Evolutionary conservation across 768 basidiomycete genomes (phyloP).

Genomic region (Suillus lakei): DNA sequence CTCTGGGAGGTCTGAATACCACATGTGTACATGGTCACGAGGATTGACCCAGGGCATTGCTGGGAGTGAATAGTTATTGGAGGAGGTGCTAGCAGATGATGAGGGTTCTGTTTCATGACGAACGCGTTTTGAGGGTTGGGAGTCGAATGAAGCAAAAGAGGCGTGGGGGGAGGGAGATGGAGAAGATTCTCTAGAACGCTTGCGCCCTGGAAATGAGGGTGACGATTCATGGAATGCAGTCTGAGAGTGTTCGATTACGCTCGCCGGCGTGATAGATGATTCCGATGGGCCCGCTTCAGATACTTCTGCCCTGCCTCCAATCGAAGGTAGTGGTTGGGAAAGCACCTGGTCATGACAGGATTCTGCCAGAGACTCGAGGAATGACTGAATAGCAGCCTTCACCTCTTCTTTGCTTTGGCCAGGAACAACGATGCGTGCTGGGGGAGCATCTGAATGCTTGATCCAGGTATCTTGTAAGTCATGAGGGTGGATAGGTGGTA

Average conservation of each 20-base stretch:
- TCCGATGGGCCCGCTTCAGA: background rate
- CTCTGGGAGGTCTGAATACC: slow-evolving; percentile 15
- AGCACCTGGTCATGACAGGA: background rate
- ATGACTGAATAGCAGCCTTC: slow-evolving; percentile 21
- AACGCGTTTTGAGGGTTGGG: slow-evolving; percentile 5
- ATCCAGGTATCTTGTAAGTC: slow-evolving; percentile 43
- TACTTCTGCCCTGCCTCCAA: background rate
- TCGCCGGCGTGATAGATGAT: background rate
- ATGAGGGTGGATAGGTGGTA: slow-evolving; percentile 37
- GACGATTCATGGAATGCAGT: background rate
- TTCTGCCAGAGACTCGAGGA: slow-evolving; percentile 26
- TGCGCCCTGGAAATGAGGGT: slow-evolving; percentile 3
- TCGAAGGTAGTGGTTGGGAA: background rate
- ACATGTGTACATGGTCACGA: slow-evolving; percentile 10
- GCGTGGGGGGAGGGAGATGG: slow-evolving; percentile 5
- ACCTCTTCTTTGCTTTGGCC: slow-evolving; percentile 35
- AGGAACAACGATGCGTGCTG: slow-evolving; percentile 43
- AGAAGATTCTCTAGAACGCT: slow-evolving; percentile 6
- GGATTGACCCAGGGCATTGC: slow-evolving; percentile 4
- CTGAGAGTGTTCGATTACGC: background rate
- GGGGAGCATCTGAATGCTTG: slow-evolving; percentile 35
- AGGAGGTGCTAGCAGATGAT: slow-evolving; percentile 8
- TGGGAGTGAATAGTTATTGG: background rate
- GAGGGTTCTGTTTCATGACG: slow-evolving; percentile 3
- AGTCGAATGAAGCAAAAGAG: slow-evolving; percentile 1